phyloP scores from a whole-genome alignment of 192 early-diverging fungal genomes.

The Spizellomyces punctatus region DNA sequence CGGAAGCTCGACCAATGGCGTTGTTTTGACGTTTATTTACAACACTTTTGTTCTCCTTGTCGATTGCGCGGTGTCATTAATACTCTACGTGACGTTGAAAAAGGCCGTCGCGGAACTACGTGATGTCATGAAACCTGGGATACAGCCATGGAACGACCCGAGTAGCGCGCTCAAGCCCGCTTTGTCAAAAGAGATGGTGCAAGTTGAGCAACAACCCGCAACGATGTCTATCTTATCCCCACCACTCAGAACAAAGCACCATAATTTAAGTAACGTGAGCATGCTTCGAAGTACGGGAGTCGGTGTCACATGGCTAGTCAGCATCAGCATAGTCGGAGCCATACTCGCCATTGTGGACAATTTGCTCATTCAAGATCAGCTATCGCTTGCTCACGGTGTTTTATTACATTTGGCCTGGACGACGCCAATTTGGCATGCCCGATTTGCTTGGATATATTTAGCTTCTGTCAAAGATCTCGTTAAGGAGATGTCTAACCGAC shows the following conservation, averaged over 20 bases:
- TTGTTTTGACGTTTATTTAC: background rate
- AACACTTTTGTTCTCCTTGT: background rate
- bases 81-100: background rate
- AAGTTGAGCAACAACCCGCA: background rate
- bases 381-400: background rate
- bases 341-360: background rate
- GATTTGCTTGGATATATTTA: slow-evolving; percentile 4
- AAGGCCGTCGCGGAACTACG: background rate
- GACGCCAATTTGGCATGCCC: background rate
- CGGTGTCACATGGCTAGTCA: background rate
- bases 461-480: background rate
- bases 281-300: background rate
- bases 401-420: background rate
- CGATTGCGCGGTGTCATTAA: background rate
- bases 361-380: background rate
- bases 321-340: background rate
- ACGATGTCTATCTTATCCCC: background rate
- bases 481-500: too few species aligned
- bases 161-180: background rate
- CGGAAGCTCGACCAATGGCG: background rate
- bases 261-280: background rate
- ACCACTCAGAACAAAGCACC: background rate
- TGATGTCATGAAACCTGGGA: background rate
- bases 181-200: background rate
- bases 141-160: background rate